phyloP scores from a whole-genome alignment of 148 eudicot genomes.

The Dysphania ambrosioides region DNA sequence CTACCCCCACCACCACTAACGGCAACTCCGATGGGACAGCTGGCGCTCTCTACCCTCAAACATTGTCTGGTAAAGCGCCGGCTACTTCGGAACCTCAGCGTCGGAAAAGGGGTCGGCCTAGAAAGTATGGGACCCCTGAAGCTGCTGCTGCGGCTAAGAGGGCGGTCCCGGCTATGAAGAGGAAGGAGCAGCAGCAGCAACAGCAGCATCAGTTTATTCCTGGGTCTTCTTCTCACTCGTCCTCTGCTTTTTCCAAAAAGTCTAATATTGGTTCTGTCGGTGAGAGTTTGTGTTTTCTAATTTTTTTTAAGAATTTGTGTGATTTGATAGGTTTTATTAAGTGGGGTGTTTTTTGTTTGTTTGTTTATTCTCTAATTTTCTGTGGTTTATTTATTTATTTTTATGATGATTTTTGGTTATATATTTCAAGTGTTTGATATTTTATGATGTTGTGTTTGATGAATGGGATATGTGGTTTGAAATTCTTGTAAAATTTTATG shows the following conservation, averaged over 20 bases:
- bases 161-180: constrained; percentile 39
- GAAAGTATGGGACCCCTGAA: constrained; percentile 76
- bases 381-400: too few species aligned
- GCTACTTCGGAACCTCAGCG: constrained; percentile 39
- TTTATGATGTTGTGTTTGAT: too few species aligned
- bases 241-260: constrained; percentile 45
- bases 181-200: constrained; percentile 30
- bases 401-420: too few species aligned
- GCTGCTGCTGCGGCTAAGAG: constrained; percentile 72
- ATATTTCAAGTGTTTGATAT: too few species aligned
- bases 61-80: constrained; percentile 36
- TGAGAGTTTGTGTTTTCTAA: constrained; percentile 2
- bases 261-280: constrained; percentile 39
- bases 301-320: not conserved
- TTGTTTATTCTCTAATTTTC: too few species aligned
- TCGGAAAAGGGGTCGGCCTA: constrained; percentile 65
- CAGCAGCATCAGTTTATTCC: constrained; percentile 20
- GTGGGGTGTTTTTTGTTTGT: too few species aligned
- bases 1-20: not conserved
- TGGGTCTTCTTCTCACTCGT: constrained; percentile 20
- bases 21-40: constrained; percentile 11
- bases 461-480: too few species aligned
- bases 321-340: too few species aligned
- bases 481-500: too few species aligned
- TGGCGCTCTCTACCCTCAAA: constrained; percentile 15